Percentiles rank a stretch among this genome's conserved stretches.
These are phyloP conservation scores for Syzygium oleosum DNA, from an alignment of 345 rosid genomes.

Conservation along the genomic window DNA sequence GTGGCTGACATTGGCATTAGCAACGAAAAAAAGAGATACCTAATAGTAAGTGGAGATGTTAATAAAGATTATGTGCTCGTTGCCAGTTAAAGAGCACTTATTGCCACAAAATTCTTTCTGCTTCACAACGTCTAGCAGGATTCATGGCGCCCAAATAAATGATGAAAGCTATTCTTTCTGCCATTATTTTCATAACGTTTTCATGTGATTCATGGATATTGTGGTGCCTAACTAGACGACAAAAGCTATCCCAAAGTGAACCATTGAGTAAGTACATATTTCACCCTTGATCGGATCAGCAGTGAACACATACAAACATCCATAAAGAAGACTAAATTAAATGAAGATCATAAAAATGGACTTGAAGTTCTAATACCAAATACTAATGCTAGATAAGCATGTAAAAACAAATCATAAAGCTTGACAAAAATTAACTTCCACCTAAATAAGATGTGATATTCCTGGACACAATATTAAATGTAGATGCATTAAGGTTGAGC, in stretches of 20 bases:
- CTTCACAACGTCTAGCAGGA: not conserved
- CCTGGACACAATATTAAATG: no score
- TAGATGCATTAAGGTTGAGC: no score
- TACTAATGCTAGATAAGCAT: no score
- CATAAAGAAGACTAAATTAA: not conserved
- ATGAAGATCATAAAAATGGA: no score
- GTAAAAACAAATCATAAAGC: no score
- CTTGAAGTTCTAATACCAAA: no score
- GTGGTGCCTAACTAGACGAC: not conserved
- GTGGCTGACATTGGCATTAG: not conserved
- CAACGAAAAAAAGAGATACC: not conserved
- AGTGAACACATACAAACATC: constrained; percentile 12
- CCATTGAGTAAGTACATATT: not conserved
- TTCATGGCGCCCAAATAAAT: not conserved
- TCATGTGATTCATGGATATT: not conserved
- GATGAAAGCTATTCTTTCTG: not conserved
- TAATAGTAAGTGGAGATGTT: not conserved
- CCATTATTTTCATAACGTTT: not conserved
- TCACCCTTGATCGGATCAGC: not conserved
- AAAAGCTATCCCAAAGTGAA: not conserved
- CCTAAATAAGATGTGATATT: no score
- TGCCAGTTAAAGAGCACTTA: not conserved
- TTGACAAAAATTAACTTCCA: no score
- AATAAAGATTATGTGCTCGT: not conserved
- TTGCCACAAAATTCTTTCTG: not conserved